Evolutionary conservation across 257 asterid species (phyloP).

Genomic region (Fraxinus pennsylvanica): DNA sequence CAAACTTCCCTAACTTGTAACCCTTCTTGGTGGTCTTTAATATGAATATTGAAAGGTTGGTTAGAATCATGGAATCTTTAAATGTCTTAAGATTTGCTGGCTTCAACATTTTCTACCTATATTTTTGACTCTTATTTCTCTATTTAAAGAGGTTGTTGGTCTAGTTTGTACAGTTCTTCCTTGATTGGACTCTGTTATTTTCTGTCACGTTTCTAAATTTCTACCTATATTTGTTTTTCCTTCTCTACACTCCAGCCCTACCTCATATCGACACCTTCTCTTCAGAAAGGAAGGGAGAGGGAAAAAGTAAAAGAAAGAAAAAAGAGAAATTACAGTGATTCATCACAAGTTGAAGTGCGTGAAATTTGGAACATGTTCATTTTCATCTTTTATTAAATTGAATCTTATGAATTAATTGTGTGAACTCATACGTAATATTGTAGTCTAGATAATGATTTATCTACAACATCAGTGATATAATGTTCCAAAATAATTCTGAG

Average conservation of each 20-base stretch:
- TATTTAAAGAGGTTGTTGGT: constrained; percentile 29
- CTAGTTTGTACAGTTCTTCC: constrained; percentile 17
- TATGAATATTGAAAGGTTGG: constrained; percentile 14
- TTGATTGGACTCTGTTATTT: constrained; percentile 14
- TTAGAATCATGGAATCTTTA: constrained; percentile 20
- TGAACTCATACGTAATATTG: neutral
- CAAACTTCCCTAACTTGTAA: neutral
- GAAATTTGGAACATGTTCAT: neutral
- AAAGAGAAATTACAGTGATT: neutral
- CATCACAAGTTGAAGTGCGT: neutral
- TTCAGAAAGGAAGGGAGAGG: neutral
- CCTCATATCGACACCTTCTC: neutral
- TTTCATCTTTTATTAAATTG: neutral
- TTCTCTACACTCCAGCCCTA: neutral
- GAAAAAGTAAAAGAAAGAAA: too few species aligned
- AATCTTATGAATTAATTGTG: neutral
- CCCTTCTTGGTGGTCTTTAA: neutral
- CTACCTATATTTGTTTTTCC: neutral
- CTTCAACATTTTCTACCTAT: constrained; percentile 20
- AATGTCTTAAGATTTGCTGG: neutral
- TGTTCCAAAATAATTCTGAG: neutral
- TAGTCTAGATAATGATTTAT: neutral
- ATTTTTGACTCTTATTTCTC: constrained; percentile 19
- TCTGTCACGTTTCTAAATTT: neutral
- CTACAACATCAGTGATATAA: neutral